Evolutionary conservation across 1,284 basidiomycete genomes (phyloP).

Genomic region (Sphagnurus paluster): DNA sequence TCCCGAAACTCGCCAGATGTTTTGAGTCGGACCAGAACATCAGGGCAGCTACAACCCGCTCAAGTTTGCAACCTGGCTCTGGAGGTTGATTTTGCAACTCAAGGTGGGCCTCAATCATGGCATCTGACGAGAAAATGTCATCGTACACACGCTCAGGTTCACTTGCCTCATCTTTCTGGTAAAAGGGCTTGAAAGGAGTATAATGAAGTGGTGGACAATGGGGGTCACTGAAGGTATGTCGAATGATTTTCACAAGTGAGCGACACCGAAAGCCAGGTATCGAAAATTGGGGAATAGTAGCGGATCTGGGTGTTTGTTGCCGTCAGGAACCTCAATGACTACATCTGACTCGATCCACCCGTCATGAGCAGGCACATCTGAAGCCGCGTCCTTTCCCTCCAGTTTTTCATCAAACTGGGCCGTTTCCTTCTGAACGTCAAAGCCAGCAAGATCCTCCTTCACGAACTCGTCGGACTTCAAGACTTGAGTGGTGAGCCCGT

Average conservation of each 20-base stretch:
- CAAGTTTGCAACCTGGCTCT: constrained; percentile 19
- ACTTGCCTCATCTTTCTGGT: not conserved
- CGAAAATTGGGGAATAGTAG: not conserved
- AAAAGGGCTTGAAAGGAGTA: constrained; percentile 23
- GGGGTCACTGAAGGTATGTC: constrained; percentile 5
- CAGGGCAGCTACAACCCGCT: not conserved
- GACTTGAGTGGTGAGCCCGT: constrained; percentile 21
- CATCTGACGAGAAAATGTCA: constrained; percentile 30
- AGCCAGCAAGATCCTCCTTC: constrained; percentile 18
- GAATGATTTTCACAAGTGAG: constrained; percentile 1
- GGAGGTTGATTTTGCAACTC: constrained; percentile 15
- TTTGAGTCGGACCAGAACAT: constrained; percentile 12
- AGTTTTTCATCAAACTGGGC: constrained; percentile 11
- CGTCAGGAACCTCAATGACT: constrained; percentile 24
- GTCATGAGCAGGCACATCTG: constrained; percentile 8
- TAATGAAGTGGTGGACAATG: constrained; percentile 17
- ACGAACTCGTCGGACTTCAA: constrained; percentile 21
- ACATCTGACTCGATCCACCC: constrained; percentile 25
- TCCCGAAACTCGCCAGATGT: constrained; percentile 20
- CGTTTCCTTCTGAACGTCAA: constrained; percentile 19
- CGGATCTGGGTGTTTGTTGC: constrained; percentile 9
- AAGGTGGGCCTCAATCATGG: constrained; percentile 24
- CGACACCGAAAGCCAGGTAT: constrained; percentile 1
- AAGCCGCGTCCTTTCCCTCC: not conserved
- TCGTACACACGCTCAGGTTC: constrained; percentile 20